Conservation (phyloP, 768 basidiomycete species). For the Boletus speciosus region DNA sequence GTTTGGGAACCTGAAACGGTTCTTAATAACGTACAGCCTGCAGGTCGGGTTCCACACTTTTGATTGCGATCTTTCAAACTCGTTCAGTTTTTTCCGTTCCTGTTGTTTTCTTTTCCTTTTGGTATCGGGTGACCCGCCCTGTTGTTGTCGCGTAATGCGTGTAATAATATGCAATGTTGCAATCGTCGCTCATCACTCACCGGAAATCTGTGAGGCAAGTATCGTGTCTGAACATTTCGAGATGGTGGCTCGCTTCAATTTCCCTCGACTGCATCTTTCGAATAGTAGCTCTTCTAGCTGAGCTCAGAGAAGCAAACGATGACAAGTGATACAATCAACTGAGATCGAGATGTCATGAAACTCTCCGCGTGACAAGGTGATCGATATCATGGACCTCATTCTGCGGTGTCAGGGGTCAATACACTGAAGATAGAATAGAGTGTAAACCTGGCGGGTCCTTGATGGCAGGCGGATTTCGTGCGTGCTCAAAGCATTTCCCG, state of each 20-base stretch:
- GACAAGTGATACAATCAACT: neutral
- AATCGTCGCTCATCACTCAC: neutral
- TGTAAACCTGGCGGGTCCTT: neutral
- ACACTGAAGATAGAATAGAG: neutral
- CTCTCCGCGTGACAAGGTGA: too few species aligned
- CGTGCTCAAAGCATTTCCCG: neutral
- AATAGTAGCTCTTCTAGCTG: neutral
- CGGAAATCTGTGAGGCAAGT: neutral
- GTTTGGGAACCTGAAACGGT: neutral
- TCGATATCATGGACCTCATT: neutral
- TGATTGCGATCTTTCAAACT: neutral
- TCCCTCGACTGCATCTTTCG: too few species aligned
- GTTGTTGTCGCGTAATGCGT: neutral
- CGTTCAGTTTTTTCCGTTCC: neutral
- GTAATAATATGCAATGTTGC: neutral
- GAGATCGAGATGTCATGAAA: neutral
- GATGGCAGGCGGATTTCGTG: neutral
- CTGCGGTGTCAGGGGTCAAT: neutral
- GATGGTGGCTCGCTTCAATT: neutral
- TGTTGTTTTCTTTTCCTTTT: neutral
- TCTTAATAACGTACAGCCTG: neutral
- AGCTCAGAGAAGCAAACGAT: neutral
- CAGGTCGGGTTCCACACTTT: slow-evolving; percentile 3
- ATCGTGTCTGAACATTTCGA: neutral
- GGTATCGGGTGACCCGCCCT: neutral